Conservation (phyloP, 2,329 filamentous ascomycete species). For the Talaromyces sp. region DNA sequence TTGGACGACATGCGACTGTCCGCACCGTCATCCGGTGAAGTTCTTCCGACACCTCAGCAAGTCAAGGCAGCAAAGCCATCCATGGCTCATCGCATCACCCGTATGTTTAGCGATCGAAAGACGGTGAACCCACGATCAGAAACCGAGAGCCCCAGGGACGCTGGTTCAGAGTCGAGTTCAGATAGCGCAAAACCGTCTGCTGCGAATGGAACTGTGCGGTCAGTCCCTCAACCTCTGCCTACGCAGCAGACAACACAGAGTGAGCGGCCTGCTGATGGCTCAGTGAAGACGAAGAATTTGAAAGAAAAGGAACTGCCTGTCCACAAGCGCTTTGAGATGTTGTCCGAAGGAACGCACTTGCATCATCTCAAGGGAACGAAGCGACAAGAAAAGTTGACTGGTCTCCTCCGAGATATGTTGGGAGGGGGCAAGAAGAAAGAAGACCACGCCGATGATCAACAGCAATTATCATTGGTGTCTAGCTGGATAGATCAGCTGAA, state of each 20-base stretch:
- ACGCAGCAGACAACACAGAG: constrained; percentile 34
- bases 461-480: constrained; percentile 83
- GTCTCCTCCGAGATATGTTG: constrained; percentile 83
- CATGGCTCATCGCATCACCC: constrained; percentile 44
- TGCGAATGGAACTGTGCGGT: constrained; percentile 32
- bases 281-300: constrained; percentile 31
- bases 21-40: constrained; percentile 33
- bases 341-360: constrained; percentile 69
- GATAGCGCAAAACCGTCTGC: constrained; percentile 33
- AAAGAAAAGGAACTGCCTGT: constrained; percentile 32
- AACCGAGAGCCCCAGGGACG: constrained; percentile 27
- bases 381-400: constrained; percentile 89
- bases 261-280: constrained; percentile 22
- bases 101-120: constrained; percentile 46
- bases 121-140: constrained; percentile 23
- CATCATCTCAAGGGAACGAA: constrained; percentile 86
- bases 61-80: constrained; percentile 38
- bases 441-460: constrained; percentile 56
- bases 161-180: constrained; percentile 35
- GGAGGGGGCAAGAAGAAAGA: constrained; percentile 75
- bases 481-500: constrained; percentile 94
- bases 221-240: constrained; percentile 28
- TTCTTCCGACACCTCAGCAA: constrained; percentile 28
- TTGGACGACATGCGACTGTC: constrained; percentile 43
- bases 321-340: constrained; percentile 54